Evolutionary conservation across 2,329 filamentous ascomycete species (phyloP).

Genomic region (Triangularia setosa): DNA sequence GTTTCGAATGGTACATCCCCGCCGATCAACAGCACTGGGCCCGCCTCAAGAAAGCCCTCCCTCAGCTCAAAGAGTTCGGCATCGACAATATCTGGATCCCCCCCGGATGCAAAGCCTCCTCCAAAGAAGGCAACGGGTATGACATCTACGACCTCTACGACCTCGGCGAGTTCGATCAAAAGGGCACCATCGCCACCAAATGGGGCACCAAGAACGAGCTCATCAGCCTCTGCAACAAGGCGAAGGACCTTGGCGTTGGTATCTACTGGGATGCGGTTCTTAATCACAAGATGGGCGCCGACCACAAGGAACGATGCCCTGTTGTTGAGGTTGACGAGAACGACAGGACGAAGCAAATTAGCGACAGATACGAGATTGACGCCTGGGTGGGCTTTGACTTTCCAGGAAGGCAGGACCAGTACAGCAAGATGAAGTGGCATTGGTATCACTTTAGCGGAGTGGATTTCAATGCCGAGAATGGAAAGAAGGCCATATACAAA

Average conservation of each 20-base stretch:
- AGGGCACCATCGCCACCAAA: constrained; percentile 60
- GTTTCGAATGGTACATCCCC: constrained; percentile 71
- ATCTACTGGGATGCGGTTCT: constrained; percentile 70
- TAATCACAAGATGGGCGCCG: constrained; percentile 72
- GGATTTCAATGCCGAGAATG: constrained; percentile 58
- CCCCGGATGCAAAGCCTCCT: constrained; percentile 65
- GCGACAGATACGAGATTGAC: constrained; percentile 60
- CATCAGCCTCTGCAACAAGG: constrained; percentile 47
- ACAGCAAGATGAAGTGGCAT: constrained; percentile 62
- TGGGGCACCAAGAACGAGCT: constrained; percentile 67
- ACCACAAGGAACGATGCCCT: constrained; percentile 58
- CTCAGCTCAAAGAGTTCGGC: constrained; percentile 57
- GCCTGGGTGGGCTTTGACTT: constrained; percentile 70
- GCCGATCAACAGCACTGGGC: constrained; percentile 61
- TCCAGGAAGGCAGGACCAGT: constrained; percentile 55
- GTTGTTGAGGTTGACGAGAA: constrained; percentile 61
- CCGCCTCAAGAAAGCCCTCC: constrained; percentile 53
- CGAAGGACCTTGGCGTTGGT: constrained; percentile 54
- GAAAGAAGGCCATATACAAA: constrained; percentile 64
- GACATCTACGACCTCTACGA: constrained; percentile 68
- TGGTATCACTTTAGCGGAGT: constrained; percentile 69
- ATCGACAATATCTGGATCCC: constrained; percentile 67
- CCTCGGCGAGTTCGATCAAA: constrained; percentile 71
- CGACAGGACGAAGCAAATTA: constrained; percentile 55
- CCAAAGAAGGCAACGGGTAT: constrained; percentile 62